phyloP scores from a whole-genome alignment of 2,329 filamentous ascomycete genomes.

The Fusarium circinatum region DNA sequence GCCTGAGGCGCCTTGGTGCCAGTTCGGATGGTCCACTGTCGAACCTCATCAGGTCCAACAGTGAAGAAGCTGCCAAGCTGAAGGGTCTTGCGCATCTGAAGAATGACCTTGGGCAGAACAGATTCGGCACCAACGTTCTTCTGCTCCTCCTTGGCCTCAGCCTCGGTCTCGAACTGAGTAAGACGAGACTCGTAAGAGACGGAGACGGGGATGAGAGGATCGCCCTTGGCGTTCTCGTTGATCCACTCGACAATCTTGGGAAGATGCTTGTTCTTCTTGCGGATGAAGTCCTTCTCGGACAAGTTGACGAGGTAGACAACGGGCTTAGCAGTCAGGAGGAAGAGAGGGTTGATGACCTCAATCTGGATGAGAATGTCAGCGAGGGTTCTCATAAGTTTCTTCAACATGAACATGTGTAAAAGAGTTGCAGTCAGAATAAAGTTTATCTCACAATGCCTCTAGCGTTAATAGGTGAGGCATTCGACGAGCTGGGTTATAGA shows the following conservation, averaged over 20 bases:
- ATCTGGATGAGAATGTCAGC: conserved; percentile 67
- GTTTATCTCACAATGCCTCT: conserved; percentile 88
- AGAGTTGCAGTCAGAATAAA: conserved; percentile 70
- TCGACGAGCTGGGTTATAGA: conserved; percentile 99
- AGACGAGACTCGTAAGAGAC: conserved; percentile 93
- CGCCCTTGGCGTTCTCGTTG: conserved; percentile 86
- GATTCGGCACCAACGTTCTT: conserved; percentile 90
- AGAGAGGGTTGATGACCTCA: conserved; percentile 96
- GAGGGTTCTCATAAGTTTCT: conserved; percentile 1
- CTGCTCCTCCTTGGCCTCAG: conserved; percentile 82
- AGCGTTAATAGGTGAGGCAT: conserved; percentile 80
- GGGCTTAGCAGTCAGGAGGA: conserved; percentile 95
- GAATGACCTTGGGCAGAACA: conserved; percentile 88
- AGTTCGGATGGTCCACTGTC: conserved; percentile 97
- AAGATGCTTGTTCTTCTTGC: conserved; percentile 99
- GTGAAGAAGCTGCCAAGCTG: conserved; percentile 98
- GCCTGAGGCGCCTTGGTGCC: conserved; percentile 98
- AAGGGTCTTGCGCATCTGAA: conserved; percentile 91
- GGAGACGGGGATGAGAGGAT: conserved; percentile 93
- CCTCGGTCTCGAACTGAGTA: conserved; percentile 81
- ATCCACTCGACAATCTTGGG: conserved; percentile 95
- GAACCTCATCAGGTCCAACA: conserved; percentile 91
- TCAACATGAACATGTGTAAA: conserved; percentile 5
- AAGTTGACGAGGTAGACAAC: conserved; percentile 98
- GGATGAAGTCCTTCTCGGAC: conserved; percentile 95